These are phyloP conservation scores for Debaryomyces sp. DNA, from an alignment of 1,139 yeast genomes.

Conservation along the genomic window DNA sequence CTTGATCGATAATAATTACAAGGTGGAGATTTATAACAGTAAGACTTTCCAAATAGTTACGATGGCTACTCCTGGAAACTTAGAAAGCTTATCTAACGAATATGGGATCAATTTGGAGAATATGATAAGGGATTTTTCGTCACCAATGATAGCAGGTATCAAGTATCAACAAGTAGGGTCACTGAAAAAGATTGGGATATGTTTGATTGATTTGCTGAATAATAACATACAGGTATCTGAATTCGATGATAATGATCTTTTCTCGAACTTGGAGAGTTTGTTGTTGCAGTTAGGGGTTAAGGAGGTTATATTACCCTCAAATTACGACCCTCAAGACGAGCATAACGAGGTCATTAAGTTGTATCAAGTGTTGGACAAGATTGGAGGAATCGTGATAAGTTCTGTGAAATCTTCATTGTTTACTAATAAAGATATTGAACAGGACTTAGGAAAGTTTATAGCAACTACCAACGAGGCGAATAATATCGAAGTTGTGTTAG, in stretches of 20 bases:
- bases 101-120: slow-evolving; percentile 68
- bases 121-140: slow-evolving; percentile 57
- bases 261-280: slow-evolving; percentile 81
- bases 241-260: slow-evolving; percentile 84
- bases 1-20: slow-evolving; percentile 67
- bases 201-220: slow-evolving; percentile 76
- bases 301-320: slow-evolving; percentile 70
- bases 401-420: slow-evolving; percentile 60
- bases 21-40: slow-evolving; percentile 73
- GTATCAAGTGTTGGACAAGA: slow-evolving; percentile 64
- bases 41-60: slow-evolving; percentile 59
- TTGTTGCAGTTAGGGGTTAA: slow-evolving; percentile 87
- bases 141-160: slow-evolving; percentile 77
- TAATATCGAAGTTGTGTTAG: slow-evolving; percentile 53
- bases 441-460: slow-evolving; percentile 68
- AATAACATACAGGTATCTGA: slow-evolving; percentile 72
- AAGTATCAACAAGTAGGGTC: slow-evolving; percentile 52
- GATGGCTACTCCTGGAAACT: slow-evolving; percentile 88
- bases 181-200: slow-evolving; percentile 66
- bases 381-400: slow-evolving; percentile 72
- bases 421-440: slow-evolving; percentile 64
- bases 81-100: slow-evolving; percentile 48
- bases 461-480: slow-evolving; percentile 38
- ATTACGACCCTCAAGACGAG: slow-evolving; percentile 36
- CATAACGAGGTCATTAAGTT: slow-evolving; percentile 51